Evolutionary conservation across 176 grass and related monocot genomes (phyloP), one percentile per base, ranked within the genome.

Genomic region (Echinochloa phyllopogon): DNA sequence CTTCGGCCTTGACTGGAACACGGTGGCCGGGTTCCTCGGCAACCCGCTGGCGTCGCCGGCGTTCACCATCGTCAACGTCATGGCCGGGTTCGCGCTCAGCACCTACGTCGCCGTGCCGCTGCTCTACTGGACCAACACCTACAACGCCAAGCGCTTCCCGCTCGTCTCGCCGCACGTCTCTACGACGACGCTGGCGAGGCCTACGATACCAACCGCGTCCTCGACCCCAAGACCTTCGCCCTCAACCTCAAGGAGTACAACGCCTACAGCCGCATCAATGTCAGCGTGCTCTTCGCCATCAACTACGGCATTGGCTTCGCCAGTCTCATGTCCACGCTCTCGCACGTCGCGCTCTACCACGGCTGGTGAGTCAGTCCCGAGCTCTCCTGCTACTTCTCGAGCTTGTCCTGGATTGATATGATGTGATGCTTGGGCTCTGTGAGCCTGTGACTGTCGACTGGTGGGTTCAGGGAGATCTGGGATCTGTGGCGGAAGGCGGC

Each of bases 331-430:
- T 87, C 92, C 45, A 94, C 87, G 13, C 83, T 94, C n/a, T 91
- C 93, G 10, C 93, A 94, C 41, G 93, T 94, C 10, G 85, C 90
- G 39, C 78, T 94, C 42, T 94, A 92, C 83, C 90, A 94, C 47
- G 93, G 93, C 38, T 74, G 77, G 76, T 88, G 66, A 14, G 50
- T 8, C 27, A 8, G 3, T 36, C 29, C 29, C 29, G 29, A 33
- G 29, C 29, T 33, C 29, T 1, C 29, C 29, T 33, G 29, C 29
- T 33, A 33, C 29, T 33, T 33, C 29, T 33, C 29, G 1, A 33
- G 1, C 29, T 33, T 33, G 1, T 33, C 29, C 29, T 33, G 29
- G 29, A 33, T 33, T 33, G 29, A 33, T 33, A 33, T 33, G 29
- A 33, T 33, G 29, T 33, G 29, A 33, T 33, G 29, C 29, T 33